These are phyloP conservation scores for Naumovozyma castellii DNA, from an alignment of 805 yeast genomes.

Conservation along the genomic window DNA sequence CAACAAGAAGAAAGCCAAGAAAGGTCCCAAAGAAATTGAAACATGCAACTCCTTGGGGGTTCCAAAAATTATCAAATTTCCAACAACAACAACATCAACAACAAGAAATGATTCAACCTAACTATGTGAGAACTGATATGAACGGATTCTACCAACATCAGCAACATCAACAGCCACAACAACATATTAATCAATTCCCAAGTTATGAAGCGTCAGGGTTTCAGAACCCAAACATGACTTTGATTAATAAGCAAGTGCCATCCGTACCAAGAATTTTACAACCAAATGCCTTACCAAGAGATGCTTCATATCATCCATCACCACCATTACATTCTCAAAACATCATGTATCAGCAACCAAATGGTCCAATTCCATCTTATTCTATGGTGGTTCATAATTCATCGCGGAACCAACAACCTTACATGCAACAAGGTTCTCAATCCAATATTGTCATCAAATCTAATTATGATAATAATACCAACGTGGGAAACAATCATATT, in stretches of 20 bases:
- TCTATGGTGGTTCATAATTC: background rate
- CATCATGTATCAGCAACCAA: background rate
- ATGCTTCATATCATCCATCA: background rate
- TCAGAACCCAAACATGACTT: no score
- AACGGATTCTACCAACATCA: conserved; percentile 3
- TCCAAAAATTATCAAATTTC: no score
- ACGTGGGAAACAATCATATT: no score
- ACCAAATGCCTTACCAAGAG: background rate
- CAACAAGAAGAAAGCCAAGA: conserved; percentile 24
- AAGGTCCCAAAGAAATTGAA: no score
- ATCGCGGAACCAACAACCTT: background rate
- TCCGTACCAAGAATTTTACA: background rate
- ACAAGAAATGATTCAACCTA: background rate
- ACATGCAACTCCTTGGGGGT: no score
- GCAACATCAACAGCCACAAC: conserved; percentile 10
- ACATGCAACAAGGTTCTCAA: background rate
- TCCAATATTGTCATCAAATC: no score
- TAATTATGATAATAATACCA: no score
- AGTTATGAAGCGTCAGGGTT: background rate
- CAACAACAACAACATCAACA: no score
- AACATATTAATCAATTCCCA: background rate
- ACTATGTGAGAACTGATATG: no score
- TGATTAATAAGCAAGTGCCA: no score
- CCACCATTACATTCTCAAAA: background rate
- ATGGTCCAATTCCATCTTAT: background rate